Percentiles rank a stretch among this genome's conserved stretches.
These are phyloP conservation scores for Dendrostoma leiphaemia DNA, from an alignment of 2,329 filamentous ascomycete species.

Conservation along the genomic window DNA sequence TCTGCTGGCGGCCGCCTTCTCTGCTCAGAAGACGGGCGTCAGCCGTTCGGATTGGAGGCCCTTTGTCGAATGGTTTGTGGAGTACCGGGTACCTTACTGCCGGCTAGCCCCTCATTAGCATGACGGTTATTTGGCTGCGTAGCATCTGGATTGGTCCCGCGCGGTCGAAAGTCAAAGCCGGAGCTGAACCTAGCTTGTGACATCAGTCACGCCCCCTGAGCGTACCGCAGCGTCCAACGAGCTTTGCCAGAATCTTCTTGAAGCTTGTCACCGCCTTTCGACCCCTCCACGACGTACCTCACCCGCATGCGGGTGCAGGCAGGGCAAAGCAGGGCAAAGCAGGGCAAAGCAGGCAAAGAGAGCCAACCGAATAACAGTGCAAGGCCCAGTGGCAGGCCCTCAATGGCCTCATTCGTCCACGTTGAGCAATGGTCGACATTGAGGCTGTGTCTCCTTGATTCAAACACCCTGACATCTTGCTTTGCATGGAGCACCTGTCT, in stretches of 20 bases:
- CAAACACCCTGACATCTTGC: constrained; percentile 12
- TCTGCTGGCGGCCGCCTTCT: background rate
- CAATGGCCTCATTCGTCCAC: constrained; percentile 10
- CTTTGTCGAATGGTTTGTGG: background rate
- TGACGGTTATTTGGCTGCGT: background rate
- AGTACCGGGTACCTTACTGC: no score
- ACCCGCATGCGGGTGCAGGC: background rate
- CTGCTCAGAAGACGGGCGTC: background rate
- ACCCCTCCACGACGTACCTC: background rate
- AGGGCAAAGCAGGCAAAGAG: background rate
- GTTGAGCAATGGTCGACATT: no score
- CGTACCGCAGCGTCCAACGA: background rate
- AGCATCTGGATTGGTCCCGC: constrained; percentile 1
- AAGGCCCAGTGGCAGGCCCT: background rate
- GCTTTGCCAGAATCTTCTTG: background rate
- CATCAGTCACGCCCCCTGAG: constrained; percentile 1
- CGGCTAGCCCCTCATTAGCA: background rate
- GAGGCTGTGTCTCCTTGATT: constrained; percentile 13
- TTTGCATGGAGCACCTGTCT: background rate
- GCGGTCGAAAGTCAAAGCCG: no score
- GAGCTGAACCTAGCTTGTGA: constrained; percentile 1
- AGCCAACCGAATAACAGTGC: constrained; percentile 1
- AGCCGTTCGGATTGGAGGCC: background rate
- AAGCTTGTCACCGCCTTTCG: constrained; percentile 9
- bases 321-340: no score